phyloP scores from a whole-genome alignment of 495 filamentous ascomycete genomes.

The Platismatia glauca region DNA sequence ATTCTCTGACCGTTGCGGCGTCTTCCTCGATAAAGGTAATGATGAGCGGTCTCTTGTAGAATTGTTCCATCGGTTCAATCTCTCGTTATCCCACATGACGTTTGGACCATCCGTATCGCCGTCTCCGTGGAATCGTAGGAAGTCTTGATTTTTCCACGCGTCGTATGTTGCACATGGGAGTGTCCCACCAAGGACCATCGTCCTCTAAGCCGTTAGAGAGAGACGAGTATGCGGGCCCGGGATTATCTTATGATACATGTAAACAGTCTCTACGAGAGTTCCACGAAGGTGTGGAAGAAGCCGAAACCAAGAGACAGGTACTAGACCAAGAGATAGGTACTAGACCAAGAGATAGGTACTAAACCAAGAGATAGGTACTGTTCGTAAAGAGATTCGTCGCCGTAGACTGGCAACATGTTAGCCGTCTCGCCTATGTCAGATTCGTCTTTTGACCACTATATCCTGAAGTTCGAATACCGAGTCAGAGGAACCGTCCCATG shows the following conservation, averaged over 20 bases:
- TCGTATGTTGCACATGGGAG: background rate
- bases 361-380: background rate
- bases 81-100: background rate
- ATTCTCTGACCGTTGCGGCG: background rate
- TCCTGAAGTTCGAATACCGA: background rate
- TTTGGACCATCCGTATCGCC: background rate
- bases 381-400: background rate
- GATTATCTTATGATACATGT: background rate
- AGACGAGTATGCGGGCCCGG: background rate
- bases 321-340: background rate
- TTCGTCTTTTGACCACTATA: background rate
- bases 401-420: background rate
- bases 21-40: background rate
- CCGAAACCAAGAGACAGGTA: background rate
- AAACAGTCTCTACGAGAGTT: background rate
- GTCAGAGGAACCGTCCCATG: background rate
- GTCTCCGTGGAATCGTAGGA: background rate
- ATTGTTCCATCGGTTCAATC: background rate
- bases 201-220: background rate
- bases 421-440: background rate
- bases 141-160: background rate
- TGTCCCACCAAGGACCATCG: background rate
- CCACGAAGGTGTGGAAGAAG: background rate
- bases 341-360: background rate
- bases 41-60: background rate